These are phyloP conservation scores for Recurvomyces mirabilis DNA, from an alignment of 495 filamentous ascomycete genomes.

Conservation along the genomic window DNA sequence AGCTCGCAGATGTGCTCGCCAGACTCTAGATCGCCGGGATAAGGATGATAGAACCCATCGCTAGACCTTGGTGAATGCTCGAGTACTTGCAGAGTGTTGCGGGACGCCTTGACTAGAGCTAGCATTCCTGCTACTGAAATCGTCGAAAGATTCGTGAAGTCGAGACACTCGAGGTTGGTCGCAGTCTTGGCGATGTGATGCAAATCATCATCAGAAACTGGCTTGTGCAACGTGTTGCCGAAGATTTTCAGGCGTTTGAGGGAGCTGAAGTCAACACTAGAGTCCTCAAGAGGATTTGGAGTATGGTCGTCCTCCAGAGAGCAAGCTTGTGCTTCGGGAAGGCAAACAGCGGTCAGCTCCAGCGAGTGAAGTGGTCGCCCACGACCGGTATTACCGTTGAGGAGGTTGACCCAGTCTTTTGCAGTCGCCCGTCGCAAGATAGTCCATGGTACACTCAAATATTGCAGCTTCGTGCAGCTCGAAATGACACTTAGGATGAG, in stretches of 20 bases:
- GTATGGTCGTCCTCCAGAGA: slow-evolving; percentile 25
- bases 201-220: slow-evolving; percentile 40
- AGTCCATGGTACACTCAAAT: slow-evolving; percentile 43
- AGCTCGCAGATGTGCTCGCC: slow-evolving; percentile 38
- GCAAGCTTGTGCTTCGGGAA: slow-evolving; percentile 30
- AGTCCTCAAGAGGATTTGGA: slow-evolving; percentile 27
- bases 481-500: slow-evolving; percentile 36
- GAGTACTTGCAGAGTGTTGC: slow-evolving; percentile 37
- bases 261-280: slow-evolving; percentile 34
- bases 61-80: slow-evolving; percentile 41
- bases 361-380: slow-evolving; percentile 35
- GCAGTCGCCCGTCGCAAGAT: slow-evolving; percentile 35
- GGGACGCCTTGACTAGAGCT: slow-evolving; percentile 38
- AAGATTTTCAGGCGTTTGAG: slow-evolving; percentile 42
- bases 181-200: slow-evolving; percentile 39
- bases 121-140: slow-evolving; percentile 40
- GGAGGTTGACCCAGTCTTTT: slow-evolving; percentile 37
- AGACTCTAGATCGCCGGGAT: slow-evolving; percentile 26
- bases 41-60: slow-evolving; percentile 39
- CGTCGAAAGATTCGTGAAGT: slow-evolving; percentile 41
- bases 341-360: slow-evolving; percentile 38
- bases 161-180: slow-evolving; percentile 38
- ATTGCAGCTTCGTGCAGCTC: slow-evolving; percentile 33
- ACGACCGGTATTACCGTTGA: slow-evolving; percentile 22
- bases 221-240: slow-evolving; percentile 41